Evolutionary conservation across 176 grass and related monocot genomes (phyloP).

Genomic region (Eragrostis nindensis): DNA sequence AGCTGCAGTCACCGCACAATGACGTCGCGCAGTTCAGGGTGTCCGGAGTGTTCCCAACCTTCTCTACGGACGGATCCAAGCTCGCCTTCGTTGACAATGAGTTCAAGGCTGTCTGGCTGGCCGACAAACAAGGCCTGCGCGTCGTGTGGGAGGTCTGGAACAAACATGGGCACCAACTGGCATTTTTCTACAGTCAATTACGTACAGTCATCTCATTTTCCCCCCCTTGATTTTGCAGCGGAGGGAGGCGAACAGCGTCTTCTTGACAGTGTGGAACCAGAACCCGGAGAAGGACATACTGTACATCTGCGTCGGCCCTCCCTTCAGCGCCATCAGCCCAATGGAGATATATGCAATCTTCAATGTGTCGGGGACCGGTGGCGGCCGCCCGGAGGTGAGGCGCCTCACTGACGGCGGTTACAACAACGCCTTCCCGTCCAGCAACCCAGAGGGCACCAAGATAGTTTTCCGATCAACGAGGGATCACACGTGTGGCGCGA

Average conservation of each 20-base stretch:
- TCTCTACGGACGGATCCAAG: conserved; percentile 51
- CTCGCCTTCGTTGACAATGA: conserved; percentile 56
- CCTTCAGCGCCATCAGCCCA: conserved; percentile 24
- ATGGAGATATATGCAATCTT: conserved; percentile 40
- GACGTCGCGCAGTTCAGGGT: conserved; percentile 35
- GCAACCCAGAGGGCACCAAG: conserved; percentile 6
- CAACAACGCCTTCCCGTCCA: conserved; percentile 47
- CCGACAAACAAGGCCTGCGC: conserved; percentile 31
- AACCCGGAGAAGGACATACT: conserved; percentile 35
- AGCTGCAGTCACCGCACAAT: conserved; percentile 11
- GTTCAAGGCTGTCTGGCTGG: conserved; percentile 57
- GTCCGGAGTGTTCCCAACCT: conserved; percentile 48
- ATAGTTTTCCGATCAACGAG: conserved; percentile 49
- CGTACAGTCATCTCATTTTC: too few species aligned
- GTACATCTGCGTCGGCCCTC: conserved; percentile 38
- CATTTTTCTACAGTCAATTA: too few species aligned
- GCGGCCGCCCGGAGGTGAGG: not conserved
- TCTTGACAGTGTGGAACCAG: conserved; percentile 52
- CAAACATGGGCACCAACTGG: too few species aligned
- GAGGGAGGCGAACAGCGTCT: conserved; percentile 1
- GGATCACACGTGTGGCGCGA: not conserved
- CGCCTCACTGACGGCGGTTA: conserved; percentile 1
- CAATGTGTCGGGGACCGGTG: conserved; percentile 1
- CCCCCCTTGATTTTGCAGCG: too few species aligned
- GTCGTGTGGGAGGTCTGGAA: not conserved